Base-by-base conservation (phyloP, 2,329 filamentous ascomycete species). In the Fusarium pilosicola region DNA sequence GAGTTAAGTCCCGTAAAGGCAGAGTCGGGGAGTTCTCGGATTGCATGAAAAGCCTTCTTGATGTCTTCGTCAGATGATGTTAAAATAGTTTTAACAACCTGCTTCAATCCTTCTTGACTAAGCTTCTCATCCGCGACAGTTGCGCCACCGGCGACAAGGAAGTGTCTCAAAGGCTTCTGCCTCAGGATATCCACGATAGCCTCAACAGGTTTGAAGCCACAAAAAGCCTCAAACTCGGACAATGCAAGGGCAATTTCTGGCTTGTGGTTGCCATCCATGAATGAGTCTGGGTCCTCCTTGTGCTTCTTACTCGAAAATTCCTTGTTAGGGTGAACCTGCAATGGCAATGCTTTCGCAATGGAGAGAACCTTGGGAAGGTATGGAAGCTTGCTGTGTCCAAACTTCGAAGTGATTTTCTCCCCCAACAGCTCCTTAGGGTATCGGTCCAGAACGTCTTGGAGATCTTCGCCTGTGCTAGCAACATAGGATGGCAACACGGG, bases 211-310 rank as follows among this genome's bases (percentile, higher is more conserved):
- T 93, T 94, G 84, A 91, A 95, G 11, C 93, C 93, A 15, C 90
- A 91, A 75, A 95, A 95, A 0, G 92, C 90, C 80, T 95, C 92
- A 76, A 95, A 95, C 28, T 90, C 88, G 18, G 88, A 86, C 2
- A 95, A 82, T 0, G 93, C 92, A 3, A 95, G 84, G 2, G 93
- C 92, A 60, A 95, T 95, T 79, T 95, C 93, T 3, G 93, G 93
- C 82, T 95, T 95, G 84, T 95, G 92, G 80, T 95, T 95, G 6
- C 88, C 83, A 73, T 95, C 92, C 3, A 88, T 89, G 80, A 93
- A 95, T 65, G 89, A 87, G 6, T 89, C 81, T 0, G 92, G 92
- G 61, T 94, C 86, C 72, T 89, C 80, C 61, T 86, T 79, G 81
- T 94, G 91, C 5, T 94, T 86, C 75, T 90, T 86, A 14, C 86